Evolutionary conservation across 108 stramenopile genomes (phyloP), one percentile per base, ranked within the genome.

Genomic region (Cyclotella sp.): DNA sequence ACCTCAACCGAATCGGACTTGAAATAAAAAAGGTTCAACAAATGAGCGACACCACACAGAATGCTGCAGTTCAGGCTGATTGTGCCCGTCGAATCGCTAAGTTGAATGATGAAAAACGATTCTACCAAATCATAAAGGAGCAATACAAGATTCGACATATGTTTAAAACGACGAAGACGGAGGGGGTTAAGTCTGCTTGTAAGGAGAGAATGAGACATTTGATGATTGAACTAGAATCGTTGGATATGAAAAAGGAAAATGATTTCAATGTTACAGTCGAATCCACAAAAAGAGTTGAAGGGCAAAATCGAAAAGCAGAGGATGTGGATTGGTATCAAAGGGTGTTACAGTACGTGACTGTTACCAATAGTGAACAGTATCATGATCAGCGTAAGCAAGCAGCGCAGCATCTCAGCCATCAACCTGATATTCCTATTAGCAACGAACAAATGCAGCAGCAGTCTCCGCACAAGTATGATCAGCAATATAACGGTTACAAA

Each of bases 101-200:
- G 52, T 60, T 81, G 18, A 53, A 40, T 51, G 49, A 81, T 14
- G 80, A 81, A 69, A 58, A 62, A 63, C 68, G 80, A 42, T 66
- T 75, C 34, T 73, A 69, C 59, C 80, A 81, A 75, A 81, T 81
- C 40, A 61, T 70, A 1, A 74, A 81, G 27, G 80, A 81, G 39
- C 55, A 59, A 24, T 55, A 75, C 27, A 75, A 81, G 39, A 75
- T 81, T 27, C 68, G 67, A 16, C 30, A 41, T 16, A 81, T 81
- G 80, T 24, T 46, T 30, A 41, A 70, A 19, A 42, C 63, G 10
- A 73, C 68, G 12, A 61, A 28, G 26, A 61, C 41, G 21, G 73
- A 57, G 10, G 54, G 55, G 44, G 80, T 81, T 28, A 73, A 74
- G 45, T 45, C 64, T 28, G 80, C 80, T 18, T 75, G 80, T 16